Percentiles rank a stretch among this genome's conserved stretches.
Evolutionary conservation across 805 yeast genomes (phyloP).

Genomic region (Starmerella vitae): DNA sequence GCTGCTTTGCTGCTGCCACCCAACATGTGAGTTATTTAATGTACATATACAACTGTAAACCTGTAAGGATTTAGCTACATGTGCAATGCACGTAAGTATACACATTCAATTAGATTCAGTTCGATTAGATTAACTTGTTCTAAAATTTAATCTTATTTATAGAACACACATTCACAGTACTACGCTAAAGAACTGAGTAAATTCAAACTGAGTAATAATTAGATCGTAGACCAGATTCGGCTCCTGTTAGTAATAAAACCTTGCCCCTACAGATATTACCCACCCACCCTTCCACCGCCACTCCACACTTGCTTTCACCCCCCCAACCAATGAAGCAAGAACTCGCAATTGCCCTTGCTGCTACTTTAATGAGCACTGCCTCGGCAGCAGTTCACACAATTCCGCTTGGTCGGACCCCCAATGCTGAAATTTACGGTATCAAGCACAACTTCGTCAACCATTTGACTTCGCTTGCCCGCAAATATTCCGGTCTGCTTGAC

Average conservation of each 20-base stretch:
- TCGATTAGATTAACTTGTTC: no score
- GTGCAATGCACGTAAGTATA: no score
- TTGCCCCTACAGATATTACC: no score
- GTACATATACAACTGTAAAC: no score
- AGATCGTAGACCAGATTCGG: no score
- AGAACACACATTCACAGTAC: no score
- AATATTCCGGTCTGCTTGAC: conserved; percentile 18
- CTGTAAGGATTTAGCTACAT: no score
- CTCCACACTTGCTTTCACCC: background rate
- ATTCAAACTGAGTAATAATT: no score
- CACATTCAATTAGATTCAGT: no score
- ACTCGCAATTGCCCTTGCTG: conserved; percentile 15
- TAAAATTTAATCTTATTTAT: no score
- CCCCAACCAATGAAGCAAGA: conserved; percentile 6
- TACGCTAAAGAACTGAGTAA: no score
- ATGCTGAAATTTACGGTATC: conserved; percentile 15
- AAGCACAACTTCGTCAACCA: conserved; percentile 18
- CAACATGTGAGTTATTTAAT: conserved; percentile 30
- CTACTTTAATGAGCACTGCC: conserved; percentile 16
- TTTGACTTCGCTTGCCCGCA: conserved; percentile 18
- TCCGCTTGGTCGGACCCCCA: conserved; percentile 15
- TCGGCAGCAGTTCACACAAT: conserved; percentile 19
- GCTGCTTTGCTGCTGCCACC: conserved; percentile 66
- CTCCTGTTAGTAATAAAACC: background rate
- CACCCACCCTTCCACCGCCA: background rate